A percentile compares a stretch with the other conserved stretches of the same genome.
phyloP scores from a whole-genome alignment of 176 grass and related monocot genomes.

The Oryza brachyantha region DNA sequence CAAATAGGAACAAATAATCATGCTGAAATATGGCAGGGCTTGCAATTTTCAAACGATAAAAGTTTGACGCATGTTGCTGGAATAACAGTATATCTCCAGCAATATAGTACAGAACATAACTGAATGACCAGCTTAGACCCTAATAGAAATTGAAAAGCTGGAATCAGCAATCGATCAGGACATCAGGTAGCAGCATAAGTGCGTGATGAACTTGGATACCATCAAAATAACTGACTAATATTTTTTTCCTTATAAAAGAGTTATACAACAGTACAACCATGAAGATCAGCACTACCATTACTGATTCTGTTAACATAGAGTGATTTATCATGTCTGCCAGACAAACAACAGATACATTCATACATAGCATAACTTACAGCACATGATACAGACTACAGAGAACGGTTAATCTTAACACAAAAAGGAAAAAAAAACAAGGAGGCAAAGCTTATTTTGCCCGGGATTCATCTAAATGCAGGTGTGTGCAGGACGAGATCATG shows the following conservation, averaged over 20 bases:
- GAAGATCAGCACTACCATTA: conserved; percentile 45
- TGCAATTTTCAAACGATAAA: not conserved
- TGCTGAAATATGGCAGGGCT: not conserved
- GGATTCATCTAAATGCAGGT: conserved; percentile 45
- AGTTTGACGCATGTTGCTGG: not conserved
- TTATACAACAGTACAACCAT: conserved; percentile 38
- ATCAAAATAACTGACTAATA: conserved; percentile 25
- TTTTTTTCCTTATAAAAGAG: conserved; percentile 21
- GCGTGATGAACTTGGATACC: not conserved
- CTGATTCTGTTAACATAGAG: conserved; percentile 43
- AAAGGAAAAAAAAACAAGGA: conserved; percentile 1
- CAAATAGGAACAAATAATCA: not conserved
- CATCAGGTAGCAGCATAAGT: not conserved
- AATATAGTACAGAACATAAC: not conserved
- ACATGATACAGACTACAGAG: conserved; percentile 40
- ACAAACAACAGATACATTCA: conserved; percentile 43
- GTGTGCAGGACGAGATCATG: conserved; percentile 47
- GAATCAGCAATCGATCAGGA: conserved; percentile 1
- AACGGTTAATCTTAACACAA: conserved; percentile 43
- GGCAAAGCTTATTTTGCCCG: conserved; percentile 54
- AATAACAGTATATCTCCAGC: not conserved
- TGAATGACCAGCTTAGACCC: not conserved
- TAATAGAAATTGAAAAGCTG: not conserved
- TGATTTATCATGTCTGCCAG: conserved; percentile 32
- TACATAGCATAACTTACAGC: conserved; percentile 55